phyloP scores from a whole-genome alignment of 805 yeast genomes.

The Diddensiella caesifluorescens region DNA sequence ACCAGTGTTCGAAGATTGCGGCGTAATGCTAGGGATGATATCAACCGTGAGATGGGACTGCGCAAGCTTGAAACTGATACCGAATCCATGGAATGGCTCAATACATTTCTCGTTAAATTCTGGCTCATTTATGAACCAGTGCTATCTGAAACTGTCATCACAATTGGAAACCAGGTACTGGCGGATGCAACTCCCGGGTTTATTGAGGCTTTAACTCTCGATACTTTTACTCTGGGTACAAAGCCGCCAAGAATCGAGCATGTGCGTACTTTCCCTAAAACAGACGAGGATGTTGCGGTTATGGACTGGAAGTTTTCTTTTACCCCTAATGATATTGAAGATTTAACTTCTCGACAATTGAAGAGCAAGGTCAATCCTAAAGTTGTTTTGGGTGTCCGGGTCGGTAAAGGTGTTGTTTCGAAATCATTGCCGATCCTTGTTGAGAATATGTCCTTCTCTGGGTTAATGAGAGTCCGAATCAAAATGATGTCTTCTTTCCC shows the following conservation, averaged over 20 bases:
- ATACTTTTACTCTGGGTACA: conserved; percentile 85
- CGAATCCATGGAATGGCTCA: conserved; percentile 95
- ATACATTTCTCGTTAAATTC: conserved; percentile 79
- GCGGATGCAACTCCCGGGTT: conserved; percentile 83
- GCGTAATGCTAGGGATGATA: conserved; percentile 63
- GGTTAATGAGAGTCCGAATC: conserved; percentile 70
- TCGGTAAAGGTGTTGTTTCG: conserved; percentile 68
- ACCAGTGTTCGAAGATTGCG: conserved; percentile 79
- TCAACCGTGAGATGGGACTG: conserved; percentile 81
- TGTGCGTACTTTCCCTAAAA: conserved; percentile 84
- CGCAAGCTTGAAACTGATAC: conserved; percentile 79
- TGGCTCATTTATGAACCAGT: conserved; percentile 92
- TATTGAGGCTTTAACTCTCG: conserved; percentile 77
- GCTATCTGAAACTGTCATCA: conserved; percentile 76
- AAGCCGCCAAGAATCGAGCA: conserved; percentile 91
- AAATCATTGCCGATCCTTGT: conserved; percentile 70
- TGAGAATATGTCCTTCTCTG: conserved; percentile 72
- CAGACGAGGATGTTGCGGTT: conserved; percentile 88
- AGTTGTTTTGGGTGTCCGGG: conserved; percentile 64
- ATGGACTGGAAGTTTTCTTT: conserved; percentile 97
- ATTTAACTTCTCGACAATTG: conserved; percentile 77
- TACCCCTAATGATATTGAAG: conserved; percentile 85
- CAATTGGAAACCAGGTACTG: conserved; percentile 76
- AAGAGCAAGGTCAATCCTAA: conserved; percentile 80
- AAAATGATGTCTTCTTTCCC: conserved; percentile 90